Evolutionary conservation across 257 asterid genomes (phyloP).

Genomic region (Handroanthus guayacan): DNA sequence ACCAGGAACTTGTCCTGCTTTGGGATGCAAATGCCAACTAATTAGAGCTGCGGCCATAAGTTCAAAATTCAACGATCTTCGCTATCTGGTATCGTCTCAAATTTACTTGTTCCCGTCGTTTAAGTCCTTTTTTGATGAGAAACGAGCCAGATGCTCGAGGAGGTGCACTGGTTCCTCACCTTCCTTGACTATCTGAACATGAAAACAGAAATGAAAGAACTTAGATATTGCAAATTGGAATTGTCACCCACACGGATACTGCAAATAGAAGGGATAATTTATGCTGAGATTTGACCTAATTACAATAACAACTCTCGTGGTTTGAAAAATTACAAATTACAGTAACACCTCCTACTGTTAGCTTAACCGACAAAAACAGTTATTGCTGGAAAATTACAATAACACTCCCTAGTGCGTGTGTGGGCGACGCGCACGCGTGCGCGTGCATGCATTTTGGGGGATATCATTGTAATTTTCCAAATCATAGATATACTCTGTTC

Average conservation of each 20-base stretch:
- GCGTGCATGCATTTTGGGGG: too few relatives aligned
- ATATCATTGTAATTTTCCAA: too few relatives aligned
- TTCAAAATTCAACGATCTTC: conserved; percentile 18
- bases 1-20: conserved; percentile 38
- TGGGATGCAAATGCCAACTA: conserved; percentile 51
- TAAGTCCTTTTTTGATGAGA: conserved; percentile 40
- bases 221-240: conserved; percentile 9
- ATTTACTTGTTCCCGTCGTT: conserved; percentile 39
- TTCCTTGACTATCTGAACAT: conserved; percentile 56
- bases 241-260: neutral
- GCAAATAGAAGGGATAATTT: too few relatives aligned
- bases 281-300: too few relatives aligned
- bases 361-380: too few relatives aligned
- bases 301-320: too few relatives aligned
- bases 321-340: too few relatives aligned
- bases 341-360: too few relatives aligned
- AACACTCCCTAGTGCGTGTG: too few relatives aligned
- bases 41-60: conserved; percentile 13
- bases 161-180: conserved; percentile 62
- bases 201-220: conserved; percentile 4
- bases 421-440: too few relatives aligned
- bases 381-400: too few relatives aligned
- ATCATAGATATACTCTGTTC: too few relatives aligned
- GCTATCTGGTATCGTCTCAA: conserved; percentile 34
- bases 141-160: conserved; percentile 43